phyloP scores from a whole-genome alignment of 2,329 filamentous ascomycete genomes.

The Aspergillus luchuensis region DNA sequence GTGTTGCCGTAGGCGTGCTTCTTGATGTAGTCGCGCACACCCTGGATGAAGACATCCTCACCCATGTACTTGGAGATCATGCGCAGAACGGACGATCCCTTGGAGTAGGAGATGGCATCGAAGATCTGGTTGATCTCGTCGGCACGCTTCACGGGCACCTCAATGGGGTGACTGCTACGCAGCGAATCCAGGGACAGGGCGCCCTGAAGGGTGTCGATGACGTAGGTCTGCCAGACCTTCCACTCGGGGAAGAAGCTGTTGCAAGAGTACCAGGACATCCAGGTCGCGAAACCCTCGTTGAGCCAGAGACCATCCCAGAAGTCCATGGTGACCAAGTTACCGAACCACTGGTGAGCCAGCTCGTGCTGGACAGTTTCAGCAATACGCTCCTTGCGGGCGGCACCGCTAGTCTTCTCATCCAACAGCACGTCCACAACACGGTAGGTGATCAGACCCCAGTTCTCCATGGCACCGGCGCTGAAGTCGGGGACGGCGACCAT shows the following conservation, averaged over 20 bases:
- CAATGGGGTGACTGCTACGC: conserved; percentile 92
- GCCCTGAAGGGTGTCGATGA: conserved; percentile 87
- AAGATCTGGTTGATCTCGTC: conserved; percentile 99
- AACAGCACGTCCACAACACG: conserved; percentile 87
- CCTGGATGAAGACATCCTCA: conserved; percentile 89
- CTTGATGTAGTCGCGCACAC: conserved; percentile 86
- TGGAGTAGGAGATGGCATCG: conserved; percentile 95
- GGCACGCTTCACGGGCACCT: conserved; percentile 91
- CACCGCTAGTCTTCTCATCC: conserved; percentile 88
- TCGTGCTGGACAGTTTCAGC: conserved; percentile 97
- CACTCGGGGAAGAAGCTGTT: conserved; percentile 96
- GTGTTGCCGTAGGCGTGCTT: conserved; percentile 98
- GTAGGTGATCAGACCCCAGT: conserved; percentile 96
- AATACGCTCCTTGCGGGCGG: conserved; percentile 86
- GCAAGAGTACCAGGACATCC: conserved; percentile 94
- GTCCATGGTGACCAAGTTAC: conserved; percentile 96
- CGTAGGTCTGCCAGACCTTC: conserved; percentile 97
- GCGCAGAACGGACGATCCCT: conserved; percentile 90
- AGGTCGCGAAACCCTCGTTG: conserved; percentile 89
- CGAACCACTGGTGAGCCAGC: conserved; percentile 97
- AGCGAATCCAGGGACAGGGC: conserved; percentile 86
- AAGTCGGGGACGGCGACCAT: conserved; percentile 97
- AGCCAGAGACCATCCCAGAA: conserved; percentile 98
- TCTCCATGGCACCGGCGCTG: conserved; percentile 95
- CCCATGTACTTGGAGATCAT: conserved; percentile 97